phyloP scores from a whole-genome alignment of 2,329 filamentous ascomycete species.

The Pseudogymnoascus destructans region DNA sequence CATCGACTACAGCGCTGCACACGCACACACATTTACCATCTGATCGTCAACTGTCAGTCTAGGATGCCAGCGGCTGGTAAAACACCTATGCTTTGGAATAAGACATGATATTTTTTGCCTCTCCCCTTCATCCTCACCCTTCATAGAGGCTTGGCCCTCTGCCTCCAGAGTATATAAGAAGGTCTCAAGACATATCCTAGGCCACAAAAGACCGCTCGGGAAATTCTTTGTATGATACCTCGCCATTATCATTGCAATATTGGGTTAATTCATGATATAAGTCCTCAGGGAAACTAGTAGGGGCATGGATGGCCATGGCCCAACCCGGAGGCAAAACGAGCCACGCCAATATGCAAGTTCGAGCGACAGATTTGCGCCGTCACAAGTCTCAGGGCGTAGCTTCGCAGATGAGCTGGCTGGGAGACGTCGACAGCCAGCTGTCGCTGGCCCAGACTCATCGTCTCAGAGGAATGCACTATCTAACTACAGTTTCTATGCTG shows the following conservation, averaged over 20 bases:
- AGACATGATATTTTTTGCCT: slow-evolving; percentile 2
- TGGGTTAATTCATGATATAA: neutral
- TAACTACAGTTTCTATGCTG: neutral
- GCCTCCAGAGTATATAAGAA: neutral
- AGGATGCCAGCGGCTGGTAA: neutral
- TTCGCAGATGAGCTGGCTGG: neutral
- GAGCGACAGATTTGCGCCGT: neutral
- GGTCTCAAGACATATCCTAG: neutral
- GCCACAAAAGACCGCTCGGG: neutral
- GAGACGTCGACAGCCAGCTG: neutral
- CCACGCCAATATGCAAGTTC: slow-evolving; percentile 3
- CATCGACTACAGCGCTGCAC: neutral
- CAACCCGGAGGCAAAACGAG: slow-evolving; percentile 4
- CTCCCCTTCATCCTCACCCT: neutral
- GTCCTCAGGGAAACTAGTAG: neutral
- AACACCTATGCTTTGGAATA: neutral
- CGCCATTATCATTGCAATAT: neutral
- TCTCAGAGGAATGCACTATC: neutral
- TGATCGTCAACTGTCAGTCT: neutral
- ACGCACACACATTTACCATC: neutral
- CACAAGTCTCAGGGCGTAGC: neutral
- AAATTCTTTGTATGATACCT: neutral
- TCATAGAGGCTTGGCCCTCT: neutral
- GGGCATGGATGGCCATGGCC: slow-evolving; percentile 7
- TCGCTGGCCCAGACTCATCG: neutral